Percentiles rank a stretch among this genome's conserved stretches.
Conservation (phyloP, 768 basidiomycete genomes). For the Tylopilus balloui region DNA sequence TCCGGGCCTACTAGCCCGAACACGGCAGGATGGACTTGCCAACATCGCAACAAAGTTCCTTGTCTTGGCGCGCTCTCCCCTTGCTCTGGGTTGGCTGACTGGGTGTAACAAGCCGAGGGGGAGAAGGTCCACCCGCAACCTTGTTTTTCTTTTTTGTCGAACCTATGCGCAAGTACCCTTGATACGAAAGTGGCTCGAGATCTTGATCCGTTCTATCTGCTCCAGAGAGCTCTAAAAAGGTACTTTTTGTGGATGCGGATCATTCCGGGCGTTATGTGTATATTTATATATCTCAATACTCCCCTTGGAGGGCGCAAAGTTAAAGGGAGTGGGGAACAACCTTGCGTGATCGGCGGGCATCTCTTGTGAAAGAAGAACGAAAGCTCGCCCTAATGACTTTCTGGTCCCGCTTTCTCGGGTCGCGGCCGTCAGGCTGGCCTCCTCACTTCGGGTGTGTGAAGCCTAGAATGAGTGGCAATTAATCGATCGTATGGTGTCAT, state of each 20-base stretch:
- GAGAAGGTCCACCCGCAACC: slow-evolving; percentile 13
- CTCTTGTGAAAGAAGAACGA: neutral
- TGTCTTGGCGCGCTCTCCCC: neutral
- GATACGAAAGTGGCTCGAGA: slow-evolving; percentile 15
- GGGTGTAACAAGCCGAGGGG: slow-evolving; percentile 6
- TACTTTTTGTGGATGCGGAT: slow-evolving; percentile 20
- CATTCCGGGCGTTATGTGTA: slow-evolving; percentile 20
- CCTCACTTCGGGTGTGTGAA: too few species aligned
- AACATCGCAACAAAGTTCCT: slow-evolving; percentile 10
- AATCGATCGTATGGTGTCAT: neutral
- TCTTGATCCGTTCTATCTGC: slow-evolving; percentile 25
- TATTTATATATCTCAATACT: neutral
- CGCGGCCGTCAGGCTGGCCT: neutral
- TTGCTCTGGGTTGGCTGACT: slow-evolving; percentile 8
- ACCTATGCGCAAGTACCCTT: slow-evolving; percentile 18
- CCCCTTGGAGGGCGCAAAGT: slow-evolving; percentile 14
- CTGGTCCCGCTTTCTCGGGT: neutral
- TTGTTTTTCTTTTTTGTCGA: slow-evolving; percentile 14
- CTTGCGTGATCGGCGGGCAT: slow-evolving; percentile 12
- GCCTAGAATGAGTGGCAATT: too few species aligned
- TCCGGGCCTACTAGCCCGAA: slow-evolving; percentile 16
- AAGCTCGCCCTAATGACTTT: neutral
- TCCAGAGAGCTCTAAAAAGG: slow-evolving; percentile 18
- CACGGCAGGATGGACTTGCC: slow-evolving; percentile 12
- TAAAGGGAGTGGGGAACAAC: slow-evolving; percentile 11